Conservation (phyloP, 176 grass and related monocot species). For the Panicum miliaceum region DNA sequence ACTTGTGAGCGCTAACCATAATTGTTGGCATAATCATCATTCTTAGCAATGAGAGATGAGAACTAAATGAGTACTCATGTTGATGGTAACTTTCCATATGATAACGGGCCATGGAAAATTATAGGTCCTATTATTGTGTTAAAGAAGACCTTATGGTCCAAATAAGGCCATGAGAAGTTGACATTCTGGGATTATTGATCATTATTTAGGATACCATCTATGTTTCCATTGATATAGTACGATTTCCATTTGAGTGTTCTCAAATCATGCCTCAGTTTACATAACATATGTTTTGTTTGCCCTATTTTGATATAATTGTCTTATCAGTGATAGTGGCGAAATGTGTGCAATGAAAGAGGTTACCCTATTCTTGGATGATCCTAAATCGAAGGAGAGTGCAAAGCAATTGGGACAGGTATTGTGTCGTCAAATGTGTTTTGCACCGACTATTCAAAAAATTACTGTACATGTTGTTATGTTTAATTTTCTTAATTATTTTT, state of each 20-base stretch:
- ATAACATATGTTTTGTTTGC: slow-evolving; percentile 16
- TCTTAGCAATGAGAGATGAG: neutral
- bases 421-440: slow-evolving; percentile 9
- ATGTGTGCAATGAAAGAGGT: slow-evolving; percentile 99
- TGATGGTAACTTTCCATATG: neutral
- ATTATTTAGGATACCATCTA: neutral
- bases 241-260: slow-evolving; percentile 15
- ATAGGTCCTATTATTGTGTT: neutral
- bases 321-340: slow-evolving; percentile 89
- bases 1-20: neutral
- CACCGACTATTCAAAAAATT: neutral
- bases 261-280: slow-evolving; percentile 27
- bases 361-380: slow-evolving; percentile 91
- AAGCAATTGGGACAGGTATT: slow-evolving; percentile 91
- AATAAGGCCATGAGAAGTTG: neutral
- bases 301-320: slow-evolving; percentile 39
- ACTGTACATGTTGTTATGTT: slow-evolving; percentile 5
- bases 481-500: slow-evolving; percentile 19
- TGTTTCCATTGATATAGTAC: slow-evolving; percentile 19
- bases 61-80: slow-evolving; percentile 3
- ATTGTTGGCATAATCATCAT: slow-evolving; percentile 1
- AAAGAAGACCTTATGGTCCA: neutral
- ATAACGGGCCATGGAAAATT: neutral
- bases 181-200: neutral
- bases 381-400: slow-evolving; percentile 96